Conservation (phyloP, 768 basidiomycete genomes). For the Tylopilus cervinicoccineus region DNA sequence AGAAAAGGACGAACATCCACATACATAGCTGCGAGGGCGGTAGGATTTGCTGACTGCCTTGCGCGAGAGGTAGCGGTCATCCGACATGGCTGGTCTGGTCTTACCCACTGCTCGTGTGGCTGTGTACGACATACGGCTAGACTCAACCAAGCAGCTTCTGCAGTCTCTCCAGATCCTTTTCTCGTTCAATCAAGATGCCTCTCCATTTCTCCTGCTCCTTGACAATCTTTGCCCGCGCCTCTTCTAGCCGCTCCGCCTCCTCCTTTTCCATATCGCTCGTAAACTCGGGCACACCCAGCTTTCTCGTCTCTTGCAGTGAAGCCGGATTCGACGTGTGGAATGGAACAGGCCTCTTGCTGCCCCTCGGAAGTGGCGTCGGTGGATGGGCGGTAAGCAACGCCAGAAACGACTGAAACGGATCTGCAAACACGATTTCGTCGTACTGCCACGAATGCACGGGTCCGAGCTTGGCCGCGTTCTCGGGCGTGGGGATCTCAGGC, state of each 20-base stretch:
- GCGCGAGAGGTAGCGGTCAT: slow-evolving; percentile 31
- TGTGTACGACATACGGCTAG: slow-evolving; percentile 1
- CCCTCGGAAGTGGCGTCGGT: slow-evolving; percentile 74
- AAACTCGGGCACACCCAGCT: slow-evolving; percentile 77
- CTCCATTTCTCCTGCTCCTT: slow-evolving; percentile 77
- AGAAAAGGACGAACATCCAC: no score
- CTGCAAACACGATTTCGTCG: slow-evolving; percentile 95
- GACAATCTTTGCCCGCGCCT: slow-evolving; percentile 64
- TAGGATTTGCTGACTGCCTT: slow-evolving; percentile 35
- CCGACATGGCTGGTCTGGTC: slow-evolving; percentile 30
- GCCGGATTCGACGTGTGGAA: slow-evolving; percentile 62
- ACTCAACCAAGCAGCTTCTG: slow-evolving; percentile 42
- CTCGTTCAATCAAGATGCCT: slow-evolving; percentile 65
- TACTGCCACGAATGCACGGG: slow-evolving; percentile 98
- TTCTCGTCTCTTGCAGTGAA: slow-evolving; percentile 61
- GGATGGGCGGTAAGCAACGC: slow-evolving; percentile 76
- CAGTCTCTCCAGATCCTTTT: slow-evolving; percentile 72
- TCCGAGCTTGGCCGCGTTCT: slow-evolving; percentile 60
- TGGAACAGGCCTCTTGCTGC: slow-evolving; percentile 56
- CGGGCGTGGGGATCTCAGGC: slow-evolving; percentile 63
- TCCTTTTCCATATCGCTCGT: slow-evolving; percentile 80
- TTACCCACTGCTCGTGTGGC: slow-evolving; percentile 7
- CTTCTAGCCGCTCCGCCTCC: slow-evolving; percentile 76
- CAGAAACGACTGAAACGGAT: slow-evolving; percentile 86
- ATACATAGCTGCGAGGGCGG: slow-evolving; percentile 37